Evolutionary conservation across 257 asterid species (phyloP), one percentile per base, ranked within the genome.

Genomic region (Solanum medicagineum): DNA sequence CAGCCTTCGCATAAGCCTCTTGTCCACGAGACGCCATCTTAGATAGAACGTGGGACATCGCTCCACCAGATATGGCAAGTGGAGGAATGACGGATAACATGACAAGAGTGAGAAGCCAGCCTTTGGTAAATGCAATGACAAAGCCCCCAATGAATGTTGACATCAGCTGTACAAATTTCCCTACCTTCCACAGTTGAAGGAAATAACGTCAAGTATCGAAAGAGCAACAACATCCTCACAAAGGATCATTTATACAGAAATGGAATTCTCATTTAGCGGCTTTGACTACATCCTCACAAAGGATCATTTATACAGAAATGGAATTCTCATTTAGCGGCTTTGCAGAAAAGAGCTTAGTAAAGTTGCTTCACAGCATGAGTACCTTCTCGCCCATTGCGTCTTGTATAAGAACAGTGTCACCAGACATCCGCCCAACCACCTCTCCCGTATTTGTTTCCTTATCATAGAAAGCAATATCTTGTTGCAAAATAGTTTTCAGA

Each of bases 381-480:
- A 92, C 97, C 95, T 95, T 95, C 93, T 95, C 99, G 5, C 99
- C 98, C 90, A 94, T 94, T 55, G 99, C 99, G 29, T 95, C 97
- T 88, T 95, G 99, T 44, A 95, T 95, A 65, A 94, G 96, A 71
- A 94, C 99, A 2, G 99, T 95, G 89, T 95, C 99, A 8, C 98
- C 99, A 1, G 99, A 95, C 97, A 95, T 95, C 86, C 97, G 87
- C 45, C 96, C 97, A 40, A 95, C 89, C 32, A 95, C 97, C 86
- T 94, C 99, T 45, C 99, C 99, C 0, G 99, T 94, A 59, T 92
- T 92, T 1, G 91, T 94, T 83, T 95, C 98, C 89, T 79, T 90
- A 69, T 95, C 99, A 60, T 94, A 95, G 93, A 94, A 95, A 29
- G 97, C 90, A 12, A 95, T 89, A 70, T 95, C 99, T 84, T 95